These are phyloP conservation scores for Pseudozyma thailandica DNA, from an alignment of 1,284 basidiomycete genomes.

Conservation along the genomic window DNA sequence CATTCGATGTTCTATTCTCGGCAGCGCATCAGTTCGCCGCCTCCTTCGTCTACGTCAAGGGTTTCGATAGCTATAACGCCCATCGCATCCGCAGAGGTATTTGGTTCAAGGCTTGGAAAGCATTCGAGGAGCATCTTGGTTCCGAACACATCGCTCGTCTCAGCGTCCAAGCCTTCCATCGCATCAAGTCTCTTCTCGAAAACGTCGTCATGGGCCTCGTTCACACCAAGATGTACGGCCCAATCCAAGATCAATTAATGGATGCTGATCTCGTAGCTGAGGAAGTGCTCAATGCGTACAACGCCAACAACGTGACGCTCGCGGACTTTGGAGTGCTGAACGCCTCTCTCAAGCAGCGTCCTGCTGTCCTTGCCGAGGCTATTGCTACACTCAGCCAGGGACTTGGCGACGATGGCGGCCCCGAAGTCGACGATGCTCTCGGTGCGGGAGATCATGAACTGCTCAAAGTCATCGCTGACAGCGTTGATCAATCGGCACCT, in stretches of 20 bases:
- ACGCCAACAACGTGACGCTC: constrained; percentile 21
- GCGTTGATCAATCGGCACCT: neutral
- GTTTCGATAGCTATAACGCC: constrained; percentile 49
- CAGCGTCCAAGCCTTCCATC: constrained; percentile 28
- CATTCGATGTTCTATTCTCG: constrained; percentile 18
- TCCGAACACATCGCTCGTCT: constrained; percentile 26
- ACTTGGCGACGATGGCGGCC: constrained; percentile 17
- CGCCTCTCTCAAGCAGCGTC: constrained; percentile 19
- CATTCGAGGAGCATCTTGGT: constrained; percentile 35
- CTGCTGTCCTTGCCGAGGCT: constrained; percentile 17
- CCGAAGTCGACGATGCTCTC: constrained; percentile 31
- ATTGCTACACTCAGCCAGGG: constrained; percentile 17
- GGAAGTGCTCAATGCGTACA: constrained; percentile 27
- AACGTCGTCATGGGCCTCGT: constrained; percentile 49
- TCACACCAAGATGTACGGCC: constrained; percentile 42
- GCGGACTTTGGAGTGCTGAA: constrained; percentile 30
- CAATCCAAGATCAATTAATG: constrained; percentile 28
- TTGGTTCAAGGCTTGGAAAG: constrained; percentile 45
- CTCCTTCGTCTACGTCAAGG: constrained; percentile 49
- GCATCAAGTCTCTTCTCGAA: constrained; percentile 41
- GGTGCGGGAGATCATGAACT: constrained; percentile 4
- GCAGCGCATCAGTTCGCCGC: constrained; percentile 40
- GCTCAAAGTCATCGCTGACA: constrained; percentile 4
- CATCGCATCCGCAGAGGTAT: constrained; percentile 48
- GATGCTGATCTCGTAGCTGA: constrained; percentile 33